These are phyloP conservation scores for Amphichorda felina DNA, from an alignment of 2,329 filamentous ascomycete species.

Conservation along the genomic window DNA sequence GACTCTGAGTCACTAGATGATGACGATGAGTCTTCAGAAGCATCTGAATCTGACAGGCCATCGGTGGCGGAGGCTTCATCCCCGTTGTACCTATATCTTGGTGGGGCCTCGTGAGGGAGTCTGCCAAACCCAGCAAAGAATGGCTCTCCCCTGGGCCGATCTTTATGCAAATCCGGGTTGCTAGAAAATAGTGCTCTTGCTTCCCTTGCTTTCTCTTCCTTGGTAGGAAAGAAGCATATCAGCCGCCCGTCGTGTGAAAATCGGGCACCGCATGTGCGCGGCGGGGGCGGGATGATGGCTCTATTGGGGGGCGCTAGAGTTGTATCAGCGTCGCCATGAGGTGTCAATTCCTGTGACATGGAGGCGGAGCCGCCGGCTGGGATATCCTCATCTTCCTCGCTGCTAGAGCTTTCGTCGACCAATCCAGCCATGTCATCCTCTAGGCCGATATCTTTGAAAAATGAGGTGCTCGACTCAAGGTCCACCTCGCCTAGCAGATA, in stretches of 20 bases:
- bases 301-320: conserved; percentile 39
- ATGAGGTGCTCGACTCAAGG: conserved; percentile 45
- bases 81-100: conserved; percentile 30
- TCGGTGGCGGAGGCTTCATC: conserved; percentile 41
- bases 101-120: conserved; percentile 36
- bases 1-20: conserved; percentile 51
- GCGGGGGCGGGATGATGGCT: conserved; percentile 41
- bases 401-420: conserved; percentile 73
- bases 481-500: conserved; percentile 54
- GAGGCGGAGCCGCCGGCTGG: conserved; percentile 39
- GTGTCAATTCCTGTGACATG: conserved; percentile 48
- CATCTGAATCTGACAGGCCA: conserved; percentile 37
- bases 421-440: conserved; percentile 37
- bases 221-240: conserved; percentile 58
- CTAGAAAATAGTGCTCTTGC: conserved; percentile 36
- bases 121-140: conserved; percentile 46
- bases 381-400: conserved; percentile 58
- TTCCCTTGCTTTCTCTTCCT: conserved; percentile 48
- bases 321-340: conserved; percentile 39
- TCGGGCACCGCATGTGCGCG: conserved; percentile 45
- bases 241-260: conserved; percentile 52
- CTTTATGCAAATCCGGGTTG: conserved; percentile 29
- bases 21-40: conserved; percentile 31
- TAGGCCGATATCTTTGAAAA: conserved; percentile 53
- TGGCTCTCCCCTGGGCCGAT: conserved; percentile 39